Percentiles rank a stretch among this genome's conserved stretches.
Evolutionary conservation across 148 eudicot species (phyloP).

Genomic region (Euryodendron excelsum): DNA sequence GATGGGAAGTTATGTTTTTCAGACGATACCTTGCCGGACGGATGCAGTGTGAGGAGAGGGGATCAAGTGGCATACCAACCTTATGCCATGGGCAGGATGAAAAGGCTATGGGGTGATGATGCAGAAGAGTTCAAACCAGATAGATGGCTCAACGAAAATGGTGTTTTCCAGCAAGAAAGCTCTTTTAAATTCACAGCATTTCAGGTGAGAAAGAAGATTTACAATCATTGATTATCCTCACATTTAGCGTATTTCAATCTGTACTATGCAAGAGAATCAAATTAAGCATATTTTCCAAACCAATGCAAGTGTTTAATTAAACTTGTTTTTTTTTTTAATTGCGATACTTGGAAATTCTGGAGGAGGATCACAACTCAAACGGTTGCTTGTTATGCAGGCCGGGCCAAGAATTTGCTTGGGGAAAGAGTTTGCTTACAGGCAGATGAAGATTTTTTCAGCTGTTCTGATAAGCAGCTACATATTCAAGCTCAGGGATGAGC

Average conservation of each 20-base stretch:
- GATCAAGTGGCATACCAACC: conserved; percentile 9
- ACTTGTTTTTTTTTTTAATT: too few relatives aligned
- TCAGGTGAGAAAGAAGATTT: conserved; percentile 21
- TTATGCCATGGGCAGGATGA: conserved; percentile 32
- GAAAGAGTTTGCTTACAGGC: conserved; percentile 55
- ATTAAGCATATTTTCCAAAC: too few relatives aligned
- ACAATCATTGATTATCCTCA: too few relatives aligned
- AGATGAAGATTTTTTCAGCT: conserved; percentile 64
- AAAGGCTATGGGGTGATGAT: conserved; percentile 28
- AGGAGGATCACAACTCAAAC: neutral
- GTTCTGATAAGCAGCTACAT: conserved; percentile 34
- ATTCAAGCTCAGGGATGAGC: conserved; percentile 52
- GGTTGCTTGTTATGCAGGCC: conserved; percentile 24
- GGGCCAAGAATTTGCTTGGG: conserved; percentile 58
- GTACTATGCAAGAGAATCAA: too few relatives aligned
- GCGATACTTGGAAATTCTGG: too few relatives aligned
- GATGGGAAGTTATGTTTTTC: conserved; percentile 15
- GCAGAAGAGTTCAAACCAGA: conserved; percentile 21
- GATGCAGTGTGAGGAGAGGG: conserved; percentile 21
- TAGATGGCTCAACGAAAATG: conserved; percentile 21
- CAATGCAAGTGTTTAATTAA: too few relatives aligned
- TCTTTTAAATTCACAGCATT: conserved; percentile 29
- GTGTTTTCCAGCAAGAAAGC: conserved; percentile 21
- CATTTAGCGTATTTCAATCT: too few relatives aligned
- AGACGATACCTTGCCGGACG: conserved; percentile 20